phyloP scores from a whole-genome alignment of 1,139 yeast species.

The Suhomyces chickasaworum region DNA sequence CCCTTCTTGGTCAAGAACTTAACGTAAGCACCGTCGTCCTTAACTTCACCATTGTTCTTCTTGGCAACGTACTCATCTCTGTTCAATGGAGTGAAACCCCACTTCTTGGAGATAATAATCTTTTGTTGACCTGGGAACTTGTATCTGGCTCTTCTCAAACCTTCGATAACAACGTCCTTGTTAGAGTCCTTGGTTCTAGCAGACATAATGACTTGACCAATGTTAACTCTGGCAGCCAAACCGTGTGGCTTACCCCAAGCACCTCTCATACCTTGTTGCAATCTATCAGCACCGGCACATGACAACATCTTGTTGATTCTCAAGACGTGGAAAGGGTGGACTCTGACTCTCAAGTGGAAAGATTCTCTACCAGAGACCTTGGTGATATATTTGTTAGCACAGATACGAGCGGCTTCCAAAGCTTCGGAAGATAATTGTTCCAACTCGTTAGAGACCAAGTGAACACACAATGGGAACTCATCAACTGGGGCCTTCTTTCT shows the following conservation, averaged over 20 bases:
- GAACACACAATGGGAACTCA: constrained; percentile 99
- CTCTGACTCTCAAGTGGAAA: constrained; percentile 99
- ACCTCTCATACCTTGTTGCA: constrained; percentile 99
- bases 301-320: constrained; percentile 99
- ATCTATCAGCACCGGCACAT: constrained; percentile 99
- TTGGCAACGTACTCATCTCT: constrained; percentile 94
- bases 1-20: constrained; percentile 98
- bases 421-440: constrained; percentile 99
- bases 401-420: constrained; percentile 99
- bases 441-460: constrained; percentile 97
- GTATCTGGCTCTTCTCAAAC: constrained; percentile 99
- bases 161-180: constrained; percentile 97
- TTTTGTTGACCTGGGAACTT: constrained; percentile 99
- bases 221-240: constrained; percentile 98
- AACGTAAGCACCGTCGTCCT: constrained; percentile 99
- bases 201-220: constrained; percentile 98
- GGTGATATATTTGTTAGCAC: constrained; percentile 99
- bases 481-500: constrained; percentile 99
- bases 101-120: constrained; percentile 98
- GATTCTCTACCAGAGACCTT: constrained; percentile 97
- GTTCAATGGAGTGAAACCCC: constrained; percentile 99
- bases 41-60: constrained; percentile 96
- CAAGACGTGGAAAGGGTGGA: constrained; percentile 99
- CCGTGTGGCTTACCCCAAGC: constrained; percentile 99
- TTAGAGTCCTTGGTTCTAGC: constrained; percentile 97